Conservation (phyloP, 2,329 filamentous ascomycete genomes). For the Apiospora malaysiana region DNA sequence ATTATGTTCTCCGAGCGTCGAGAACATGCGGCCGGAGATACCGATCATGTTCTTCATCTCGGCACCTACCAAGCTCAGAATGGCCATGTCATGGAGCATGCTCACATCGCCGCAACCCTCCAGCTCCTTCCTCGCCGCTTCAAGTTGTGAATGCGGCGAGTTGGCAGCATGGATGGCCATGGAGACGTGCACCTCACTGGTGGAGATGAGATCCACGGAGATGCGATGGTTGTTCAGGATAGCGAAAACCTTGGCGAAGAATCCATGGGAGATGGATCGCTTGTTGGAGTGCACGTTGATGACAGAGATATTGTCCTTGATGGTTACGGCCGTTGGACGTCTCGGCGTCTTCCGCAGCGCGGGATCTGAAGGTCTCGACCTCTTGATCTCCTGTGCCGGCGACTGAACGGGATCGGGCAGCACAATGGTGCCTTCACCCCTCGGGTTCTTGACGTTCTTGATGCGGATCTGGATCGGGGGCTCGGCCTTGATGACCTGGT, state of each 20-base stretch:
- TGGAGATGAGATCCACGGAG: conserved; percentile 95
- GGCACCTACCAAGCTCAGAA: conserved; percentile 90
- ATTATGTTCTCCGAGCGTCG: conserved; percentile 87
- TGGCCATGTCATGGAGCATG: conserved; percentile 90
- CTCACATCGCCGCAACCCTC: conserved; percentile 87
- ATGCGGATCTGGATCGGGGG: conserved; percentile 84
- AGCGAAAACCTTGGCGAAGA: conserved; percentile 91
- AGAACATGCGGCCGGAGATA: conserved; percentile 93
- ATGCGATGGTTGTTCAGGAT: conserved; percentile 87
- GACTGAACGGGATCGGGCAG: conserved; percentile 72
- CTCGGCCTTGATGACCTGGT: conserved; percentile 85
- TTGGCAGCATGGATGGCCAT: conserved; percentile 91
- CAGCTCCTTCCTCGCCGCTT: conserved; percentile 74
- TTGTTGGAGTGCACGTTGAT: conserved; percentile 99
- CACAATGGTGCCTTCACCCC: conserved; percentile 79
- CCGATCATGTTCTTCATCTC: conserved; percentile 99
- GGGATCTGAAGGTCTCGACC: conserved; percentile 52
- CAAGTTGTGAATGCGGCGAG: conserved; percentile 64
- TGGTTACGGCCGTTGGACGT: conserved; percentile 87
- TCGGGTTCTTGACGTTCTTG: conserved; percentile 90
- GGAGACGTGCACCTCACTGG: conserved; percentile 94
- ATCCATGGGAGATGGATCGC: conserved; percentile 92
- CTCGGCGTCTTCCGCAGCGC: conserved; percentile 66
- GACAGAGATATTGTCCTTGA: conserved; percentile 95
- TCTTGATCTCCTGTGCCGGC: conserved; percentile 63